These are phyloP conservation scores for Exophiala oligosperma DNA, from an alignment of 2,329 filamentous ascomycete species.

Conservation along the genomic window DNA sequence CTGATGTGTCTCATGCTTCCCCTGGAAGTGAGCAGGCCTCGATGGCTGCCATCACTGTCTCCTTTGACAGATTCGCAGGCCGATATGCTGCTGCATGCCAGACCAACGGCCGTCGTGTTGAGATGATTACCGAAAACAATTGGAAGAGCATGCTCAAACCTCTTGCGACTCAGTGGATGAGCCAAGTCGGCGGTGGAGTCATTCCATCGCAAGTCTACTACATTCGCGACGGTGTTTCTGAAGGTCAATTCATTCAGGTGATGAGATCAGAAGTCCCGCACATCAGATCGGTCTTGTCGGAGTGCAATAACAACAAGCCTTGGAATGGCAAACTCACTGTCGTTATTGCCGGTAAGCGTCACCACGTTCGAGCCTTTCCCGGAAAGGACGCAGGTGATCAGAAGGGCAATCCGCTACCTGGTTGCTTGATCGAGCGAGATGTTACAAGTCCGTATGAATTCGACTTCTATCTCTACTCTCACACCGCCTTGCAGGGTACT, in stretches of 20 bases:
- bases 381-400: constrained; percentile 61
- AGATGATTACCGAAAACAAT: constrained; percentile 72
- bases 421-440: constrained; percentile 82
- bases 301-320: constrained; percentile 31
- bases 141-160: constrained; percentile 65
- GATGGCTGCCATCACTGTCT: constrained; percentile 84
- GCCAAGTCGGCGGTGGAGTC: constrained; percentile 52
- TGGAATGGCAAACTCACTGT: constrained; percentile 72
- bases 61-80: constrained; percentile 68
- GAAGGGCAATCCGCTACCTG: constrained; percentile 80
- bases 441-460: constrained; percentile 90
- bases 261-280: constrained; percentile 73
- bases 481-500: constrained; percentile 88
- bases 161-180: constrained; percentile 66
- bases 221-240: constrained; percentile 88
- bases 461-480: constrained; percentile 76
- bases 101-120: constrained; percentile 77
- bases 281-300: constrained; percentile 57
- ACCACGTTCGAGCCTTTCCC: constrained; percentile 92
- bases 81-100: constrained; percentile 77
- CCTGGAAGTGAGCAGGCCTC: constrained; percentile 67
- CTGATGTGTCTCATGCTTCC: constrained; percentile 83
- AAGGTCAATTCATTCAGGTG: constrained; percentile 80
- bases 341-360: constrained; percentile 86
- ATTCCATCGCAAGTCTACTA: constrained; percentile 79